Conservation (phyloP, 2,329 filamentous ascomycete species). For the Didymella exigua region DNA sequence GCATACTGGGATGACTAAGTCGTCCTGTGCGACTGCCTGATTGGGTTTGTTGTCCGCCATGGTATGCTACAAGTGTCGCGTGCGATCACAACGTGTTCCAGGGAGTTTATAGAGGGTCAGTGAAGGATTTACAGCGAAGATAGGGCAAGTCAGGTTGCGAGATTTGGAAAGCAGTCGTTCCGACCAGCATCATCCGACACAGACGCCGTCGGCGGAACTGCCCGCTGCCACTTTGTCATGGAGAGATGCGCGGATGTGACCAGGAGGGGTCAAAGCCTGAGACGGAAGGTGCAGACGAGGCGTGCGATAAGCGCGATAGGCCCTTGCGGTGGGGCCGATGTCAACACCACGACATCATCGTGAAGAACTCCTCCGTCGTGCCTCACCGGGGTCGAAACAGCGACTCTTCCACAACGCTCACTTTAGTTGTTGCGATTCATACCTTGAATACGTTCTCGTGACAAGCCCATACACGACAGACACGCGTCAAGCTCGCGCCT, state of each 20-base stretch:
- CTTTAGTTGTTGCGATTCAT: too few species aligned
- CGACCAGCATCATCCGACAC: constrained; percentile 16
- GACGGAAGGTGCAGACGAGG: constrained; percentile 38
- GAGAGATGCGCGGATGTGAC: constrained; percentile 17
- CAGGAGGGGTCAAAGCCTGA: constrained; percentile 22
- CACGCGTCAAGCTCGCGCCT: too few species aligned
- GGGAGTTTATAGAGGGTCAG: not conserved
- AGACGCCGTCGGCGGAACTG: constrained; percentile 24
- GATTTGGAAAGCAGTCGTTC: constrained; percentile 2
- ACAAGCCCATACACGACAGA: too few species aligned
- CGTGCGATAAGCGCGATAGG: constrained; percentile 30
- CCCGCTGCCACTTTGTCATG: constrained; percentile 26
- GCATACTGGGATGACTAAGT: constrained; percentile 47
- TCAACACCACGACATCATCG: not conserved
- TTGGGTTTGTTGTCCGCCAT: constrained; percentile 37
- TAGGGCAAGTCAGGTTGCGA: not conserved
- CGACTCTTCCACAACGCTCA: too few species aligned
- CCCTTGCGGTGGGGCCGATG: constrained; percentile 17
- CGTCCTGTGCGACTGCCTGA: constrained; percentile 47
- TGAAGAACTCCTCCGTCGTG: not conserved
- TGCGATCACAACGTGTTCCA: not conserved
- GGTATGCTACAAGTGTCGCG: not conserved
- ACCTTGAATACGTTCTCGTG: too few species aligned
- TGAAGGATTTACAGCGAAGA: not conserved
- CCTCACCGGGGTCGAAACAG: too few species aligned